Base-by-base conservation (phyloP, 1,284 basidiomycete genomes). In the Sutorius eximius region DNA sequence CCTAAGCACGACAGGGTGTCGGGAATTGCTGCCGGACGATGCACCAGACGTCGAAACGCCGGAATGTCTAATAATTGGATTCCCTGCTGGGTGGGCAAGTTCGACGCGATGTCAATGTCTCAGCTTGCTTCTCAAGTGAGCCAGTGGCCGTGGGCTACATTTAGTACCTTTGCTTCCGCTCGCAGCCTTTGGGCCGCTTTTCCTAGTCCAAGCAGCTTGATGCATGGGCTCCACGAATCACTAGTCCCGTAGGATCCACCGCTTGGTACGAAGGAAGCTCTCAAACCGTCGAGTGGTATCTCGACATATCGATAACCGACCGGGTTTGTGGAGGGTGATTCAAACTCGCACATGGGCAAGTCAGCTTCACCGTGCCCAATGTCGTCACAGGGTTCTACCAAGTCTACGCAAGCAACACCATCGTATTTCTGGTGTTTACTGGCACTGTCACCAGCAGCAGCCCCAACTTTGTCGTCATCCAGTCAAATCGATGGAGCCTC, bases 231-330 rank as follows among this genome's bases (percentile, higher is more conserved):
- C 77, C 76, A 8, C 63, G 60, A 1, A 63, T 79, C 33, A 34
- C 62, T 18, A 64, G 66, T 48, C 77, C 76, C 9, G 15, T 57
- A 5, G 52, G 33, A 0, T 57, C 53, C 5, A 69, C 68, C 12
- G 59, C 70, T 33, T 78, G 76, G 77, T 55, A 52, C 7, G 60
- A 59, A 11, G 73, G 75, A 27, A 51, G 63, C 1, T 27, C 47
- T 2, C 60, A 71, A 30, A 61, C 68, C 43, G 71, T 78, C 37
- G 69, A 61, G n/a, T 78, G 75, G 77, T 75, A 61, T 40, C 70
- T 63, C 5, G 11, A 29, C 18, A 53, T 15, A 41, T 49, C 46
- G 24, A 15, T 18, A 2, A 37, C 52, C 56, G n/a, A 53, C 15
- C 13, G 24, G 9, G 11, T n/a, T 24, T 24, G 37, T 48, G 59